These are phyloP conservation scores for Saussurea involucrata DNA, from an alignment of 129 eudicot species.

Conservation along the genomic window DNA sequence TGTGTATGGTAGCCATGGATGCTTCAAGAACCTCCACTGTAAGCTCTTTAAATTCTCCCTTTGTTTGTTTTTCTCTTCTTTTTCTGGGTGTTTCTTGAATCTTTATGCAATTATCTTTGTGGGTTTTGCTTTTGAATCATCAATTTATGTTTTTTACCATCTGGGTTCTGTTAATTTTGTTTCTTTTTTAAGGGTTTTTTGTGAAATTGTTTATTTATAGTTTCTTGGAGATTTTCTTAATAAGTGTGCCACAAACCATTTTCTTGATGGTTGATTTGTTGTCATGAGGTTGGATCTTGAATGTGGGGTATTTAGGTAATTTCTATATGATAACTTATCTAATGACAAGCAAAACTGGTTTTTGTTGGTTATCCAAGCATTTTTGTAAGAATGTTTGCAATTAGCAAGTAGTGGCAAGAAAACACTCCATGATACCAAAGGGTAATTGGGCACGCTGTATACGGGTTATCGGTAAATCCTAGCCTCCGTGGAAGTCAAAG, in stretches of 20 bases:
- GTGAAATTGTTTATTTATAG: neutral
- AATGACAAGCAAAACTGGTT: neutral
- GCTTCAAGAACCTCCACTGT: constrained; percentile 27
- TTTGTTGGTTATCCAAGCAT: neutral
- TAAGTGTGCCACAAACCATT: neutral
- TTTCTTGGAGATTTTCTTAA: neutral
- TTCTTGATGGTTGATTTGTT: neutral
- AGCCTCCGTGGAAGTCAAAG: too few species aligned
- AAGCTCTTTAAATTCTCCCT: constrained; percentile 8
- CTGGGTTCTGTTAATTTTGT: neutral
- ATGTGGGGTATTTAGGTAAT: neutral
- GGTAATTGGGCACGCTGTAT: neutral
- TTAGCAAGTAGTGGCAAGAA: neutral
- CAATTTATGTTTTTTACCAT: neutral
- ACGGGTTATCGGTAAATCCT: too few species aligned
- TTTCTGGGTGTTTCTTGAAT: neutral
- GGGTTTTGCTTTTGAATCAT: neutral
- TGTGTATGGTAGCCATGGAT: constrained; percentile 26
- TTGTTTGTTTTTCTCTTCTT: neutral
- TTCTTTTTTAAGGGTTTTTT: neutral
- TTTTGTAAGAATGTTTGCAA: neutral
- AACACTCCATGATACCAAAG: neutral
- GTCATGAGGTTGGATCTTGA: neutral
- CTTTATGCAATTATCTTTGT: neutral
- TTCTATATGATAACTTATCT: too few species aligned